Evolutionary conservation across 257 asterid species (phyloP), one percentile per base, ranked within the genome.

Genomic region (Nicotiana undulata): DNA sequence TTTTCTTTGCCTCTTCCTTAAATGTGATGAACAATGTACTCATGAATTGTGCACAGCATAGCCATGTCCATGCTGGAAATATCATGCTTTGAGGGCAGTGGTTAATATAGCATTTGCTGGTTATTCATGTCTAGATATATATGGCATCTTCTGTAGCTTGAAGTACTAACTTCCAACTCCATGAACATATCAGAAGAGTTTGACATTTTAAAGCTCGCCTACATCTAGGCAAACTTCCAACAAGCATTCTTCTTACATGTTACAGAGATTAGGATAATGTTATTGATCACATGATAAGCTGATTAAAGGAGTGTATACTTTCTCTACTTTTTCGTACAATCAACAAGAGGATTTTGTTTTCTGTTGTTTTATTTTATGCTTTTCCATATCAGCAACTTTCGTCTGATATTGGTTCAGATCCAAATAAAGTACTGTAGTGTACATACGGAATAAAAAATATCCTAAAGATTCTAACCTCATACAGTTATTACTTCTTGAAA

Each of bases 61-160:
- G 44, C 79, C 79, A 74, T 74, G 44, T 26, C 26, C 79, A 24
- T 74, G 79, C 79, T 49, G 61, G 28, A 74, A 53, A 49, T 74
- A 49, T 72, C 78, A 20, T 24, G 24, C 40, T 72, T 10, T 72
- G 40, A 72, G 40, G 40, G 60, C 22, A 72, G 60, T 1, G 29
- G 40, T 46, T 72, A 72, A 49, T 46, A 24, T 72, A 46, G 61
- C 78, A 46, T 72, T 46, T 72, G 53, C 78, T 24, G 40, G 16
- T 72, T 72, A 28, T 24, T 46, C 61, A 49, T 49, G 61, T 74
- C 13, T 13, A 49, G 8, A 22, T 6, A 16, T 13, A 46, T 72
- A 46, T 46, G 24, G 16, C 59, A 46, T 72, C 78, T 72, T 74
- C 13, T 74, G 60, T 49, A 74, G 79, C 61, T 51, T 74, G 34